Evolutionary conservation across 768 basidiomycete species (phyloP).

Genomic region (Rhizopogon salebrosus): DNA sequence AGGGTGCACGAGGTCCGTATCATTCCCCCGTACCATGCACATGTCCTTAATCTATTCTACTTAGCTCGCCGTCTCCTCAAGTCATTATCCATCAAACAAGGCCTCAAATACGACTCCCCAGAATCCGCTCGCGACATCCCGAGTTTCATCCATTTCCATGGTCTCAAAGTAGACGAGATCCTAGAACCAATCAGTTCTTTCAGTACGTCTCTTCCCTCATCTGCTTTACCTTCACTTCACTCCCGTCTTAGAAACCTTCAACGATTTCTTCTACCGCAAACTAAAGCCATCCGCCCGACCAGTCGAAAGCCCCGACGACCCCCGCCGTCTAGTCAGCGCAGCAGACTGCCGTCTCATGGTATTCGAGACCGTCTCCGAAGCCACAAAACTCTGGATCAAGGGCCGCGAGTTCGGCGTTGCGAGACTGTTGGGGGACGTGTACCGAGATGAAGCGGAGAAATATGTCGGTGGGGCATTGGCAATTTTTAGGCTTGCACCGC

Average conservation of each 20-base stretch:
- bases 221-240: too few species aligned
- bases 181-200: conserved; percentile 79
- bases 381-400: conserved; percentile 94
- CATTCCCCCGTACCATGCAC: not conserved
- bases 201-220: conserved; percentile 41
- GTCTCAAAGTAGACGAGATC: conserved; percentile 78
- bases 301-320: conserved; percentile 65
- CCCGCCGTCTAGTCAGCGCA: conserved; percentile 74
- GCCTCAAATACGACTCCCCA: conserved; percentile 84
- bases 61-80: conserved; percentile 81
- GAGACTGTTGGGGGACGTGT: conserved; percentile 74
- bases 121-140: conserved; percentile 82
- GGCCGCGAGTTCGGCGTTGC: conserved; percentile 87
- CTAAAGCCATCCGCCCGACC: conserved; percentile 82
- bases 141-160: conserved; percentile 86
- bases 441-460: conserved; percentile 61
- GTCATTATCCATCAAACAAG: conserved; percentile 90
- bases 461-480: conserved; percentile 80
- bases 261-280: conserved; percentile 88
- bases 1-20: conserved; percentile 71
- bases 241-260: conserved; percentile 68
- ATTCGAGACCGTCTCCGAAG: conserved; percentile 81
- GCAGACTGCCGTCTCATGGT: conserved; percentile 97
- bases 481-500: conserved; percentile 89
- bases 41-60: not conserved